Base-by-base conservation (phyloP, 1,139 yeast genomes). In the Magnusiomyces magnusii region DNA sequence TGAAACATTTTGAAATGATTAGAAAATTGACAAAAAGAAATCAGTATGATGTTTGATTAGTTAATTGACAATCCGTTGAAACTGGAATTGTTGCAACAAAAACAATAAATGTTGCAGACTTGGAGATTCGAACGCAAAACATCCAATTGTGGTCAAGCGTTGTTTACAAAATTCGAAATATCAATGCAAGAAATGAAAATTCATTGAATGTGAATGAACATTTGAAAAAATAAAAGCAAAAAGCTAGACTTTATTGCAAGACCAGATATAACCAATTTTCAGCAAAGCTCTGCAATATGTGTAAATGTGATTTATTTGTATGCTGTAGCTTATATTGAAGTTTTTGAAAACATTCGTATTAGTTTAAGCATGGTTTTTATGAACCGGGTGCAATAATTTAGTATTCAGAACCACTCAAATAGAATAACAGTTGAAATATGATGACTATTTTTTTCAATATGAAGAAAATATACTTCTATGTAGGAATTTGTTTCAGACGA, bases 261-360 rank as follows among this genome's bases (percentile, higher is more conserved):
- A n/a, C n/a, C n/a, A n/a, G 10, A 95, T 85, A 73, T 93, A 99
- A 65, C 99, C 99, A 0, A 98, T 96, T 71, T 92, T 97, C 68
- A 93, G 78, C 67, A 93, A 81, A 63, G 88, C 97, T 66, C 99
- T 99, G 58, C 95, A 78, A 72, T 93, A 98, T 0, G 97, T 83
- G 70, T 97, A 82, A 53, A 92, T 84, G 65, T 87, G 87, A 71
- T 79, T 92, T 19, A 87, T 85, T 66, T 82, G 82, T 69, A 88
- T 95, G 68, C 88, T 90, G 51, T 80, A 80, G 52, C 97, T 96
- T 78, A 93, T 75, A 71, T 93, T 98, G 56, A 84, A 75, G 23
- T 93, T 85, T 69, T 98, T 83, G 34, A 96, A 90, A 51, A 93
- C 90, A 19, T 93, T 87, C 51, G 90, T 81, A 71, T 95, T 99